A percentile compares a stretch with the other conserved stretches of the same genome.
Evolutionary conservation across 139 green algal genomes (phyloP).

Genomic region (Tetradesmus obliquus): DNA sequence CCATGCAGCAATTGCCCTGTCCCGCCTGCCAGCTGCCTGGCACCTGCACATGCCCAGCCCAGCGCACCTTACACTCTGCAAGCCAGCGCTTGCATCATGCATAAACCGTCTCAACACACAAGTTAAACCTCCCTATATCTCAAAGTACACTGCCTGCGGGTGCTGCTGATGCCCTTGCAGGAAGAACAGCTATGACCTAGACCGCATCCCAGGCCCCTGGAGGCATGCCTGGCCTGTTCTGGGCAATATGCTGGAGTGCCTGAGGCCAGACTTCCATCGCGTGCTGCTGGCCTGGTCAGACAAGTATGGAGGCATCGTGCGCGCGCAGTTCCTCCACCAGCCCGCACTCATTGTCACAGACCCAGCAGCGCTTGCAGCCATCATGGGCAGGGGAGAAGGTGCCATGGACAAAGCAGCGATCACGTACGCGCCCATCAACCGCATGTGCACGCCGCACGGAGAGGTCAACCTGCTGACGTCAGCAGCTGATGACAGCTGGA

Average conservation of each 20-base stretch:
- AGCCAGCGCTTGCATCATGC: too few species aligned
- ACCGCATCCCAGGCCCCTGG: conserved; percentile 65
- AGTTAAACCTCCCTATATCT: background rate
- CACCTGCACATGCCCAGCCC: background rate
- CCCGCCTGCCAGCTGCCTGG: background rate
- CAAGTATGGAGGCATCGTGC: conserved; percentile 59
- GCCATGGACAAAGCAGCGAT: conserved; percentile 59
- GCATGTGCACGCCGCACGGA: conserved; percentile 57
- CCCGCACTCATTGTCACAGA: conserved; percentile 60
- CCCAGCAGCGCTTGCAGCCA: conserved; percentile 50
- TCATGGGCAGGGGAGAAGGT: conserved; percentile 58
- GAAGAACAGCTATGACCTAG: conserved; percentile 33
- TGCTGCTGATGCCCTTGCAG: background rate
- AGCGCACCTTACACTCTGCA: background rate
- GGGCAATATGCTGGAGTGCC: conserved; percentile 61
- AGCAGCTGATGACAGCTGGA: conserved; percentile 63
- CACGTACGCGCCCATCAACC: conserved; percentile 52
- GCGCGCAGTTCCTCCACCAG: conserved; percentile 44
- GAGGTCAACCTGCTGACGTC: conserved; percentile 68
- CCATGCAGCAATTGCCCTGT: background rate
- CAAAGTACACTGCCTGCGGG: background rate
- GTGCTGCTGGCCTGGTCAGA: conserved; percentile 60
- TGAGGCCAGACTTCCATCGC: conserved; percentile 64
- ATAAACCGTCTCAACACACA: too few species aligned
- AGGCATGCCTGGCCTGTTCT: conserved; percentile 52